Percentiles rank a stretch among this genome's conserved stretches.
phyloP scores from a whole-genome alignment of 257 asterid genomes.

The Salvia miltiorrhiza region DNA sequence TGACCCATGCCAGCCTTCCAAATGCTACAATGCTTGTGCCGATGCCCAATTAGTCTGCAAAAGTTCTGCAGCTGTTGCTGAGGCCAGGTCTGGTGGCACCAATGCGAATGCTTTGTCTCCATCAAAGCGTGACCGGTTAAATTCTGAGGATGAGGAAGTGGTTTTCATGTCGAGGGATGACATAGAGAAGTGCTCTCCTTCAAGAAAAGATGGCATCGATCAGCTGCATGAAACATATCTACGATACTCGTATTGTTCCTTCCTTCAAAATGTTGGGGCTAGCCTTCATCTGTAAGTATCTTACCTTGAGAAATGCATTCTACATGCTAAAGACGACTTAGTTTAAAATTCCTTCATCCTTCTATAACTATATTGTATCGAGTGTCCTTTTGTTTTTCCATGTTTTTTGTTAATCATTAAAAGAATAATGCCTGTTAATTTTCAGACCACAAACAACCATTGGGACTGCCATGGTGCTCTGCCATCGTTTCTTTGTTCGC shows the following conservation, averaged over 20 bases:
- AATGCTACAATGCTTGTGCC: constrained; percentile 20
- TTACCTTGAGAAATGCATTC: background rate
- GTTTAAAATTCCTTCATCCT: background rate
- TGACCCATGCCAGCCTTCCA: constrained; percentile 31
- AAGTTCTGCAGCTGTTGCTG: constrained; percentile 31
- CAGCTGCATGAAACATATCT: constrained; percentile 65
- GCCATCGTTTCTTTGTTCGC: constrained; percentile 91
- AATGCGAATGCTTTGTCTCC: constrained; percentile 29
- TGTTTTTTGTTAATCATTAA: background rate
- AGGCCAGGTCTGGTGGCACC: constrained; percentile 31
- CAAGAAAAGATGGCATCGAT: constrained; percentile 94
- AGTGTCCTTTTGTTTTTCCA: background rate
- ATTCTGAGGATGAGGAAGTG: constrained; percentile 62
- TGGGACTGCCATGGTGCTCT: constrained; percentile 93
- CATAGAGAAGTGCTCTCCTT: constrained; percentile 85
- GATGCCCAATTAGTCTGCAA: constrained; percentile 19
- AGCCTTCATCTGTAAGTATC: constrained; percentile 77
- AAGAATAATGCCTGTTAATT: background rate
- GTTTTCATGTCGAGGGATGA: constrained; percentile 80
- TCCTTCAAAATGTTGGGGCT: constrained; percentile 82
- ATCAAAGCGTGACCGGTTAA: constrained; percentile 59
- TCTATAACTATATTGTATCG: background rate
- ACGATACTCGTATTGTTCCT: constrained; percentile 87
- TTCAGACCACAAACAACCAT: constrained; percentile 93
- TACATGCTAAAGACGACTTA: background rate